Evolutionary conservation across 768 basidiomycete species (phyloP).

Genomic region (Gelatoporia subvermispora): DNA sequence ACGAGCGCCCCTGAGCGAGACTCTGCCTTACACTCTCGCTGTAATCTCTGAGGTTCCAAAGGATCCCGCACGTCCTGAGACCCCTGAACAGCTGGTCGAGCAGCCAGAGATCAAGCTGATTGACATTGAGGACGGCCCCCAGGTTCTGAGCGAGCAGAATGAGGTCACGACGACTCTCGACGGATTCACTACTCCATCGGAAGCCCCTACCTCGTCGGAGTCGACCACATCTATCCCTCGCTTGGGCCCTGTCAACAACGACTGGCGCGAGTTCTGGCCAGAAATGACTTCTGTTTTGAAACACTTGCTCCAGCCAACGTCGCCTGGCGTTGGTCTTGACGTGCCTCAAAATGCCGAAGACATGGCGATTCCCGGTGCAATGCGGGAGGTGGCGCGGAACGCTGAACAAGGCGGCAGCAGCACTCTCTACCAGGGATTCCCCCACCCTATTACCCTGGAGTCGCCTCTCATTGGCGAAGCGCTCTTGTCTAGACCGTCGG

Average conservation of each 20-base stretch:
- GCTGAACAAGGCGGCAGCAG: background rate
- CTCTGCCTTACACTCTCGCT: background rate
- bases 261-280: constrained; percentile 24
- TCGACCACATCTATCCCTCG: constrained; percentile 15
- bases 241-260: constrained; percentile 16
- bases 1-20: background rate
- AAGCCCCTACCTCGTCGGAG: constrained; percentile 9
- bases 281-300: constrained; percentile 21
- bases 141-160: background rate
- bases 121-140: constrained; percentile 11
- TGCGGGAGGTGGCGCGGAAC: constrained; percentile 4
- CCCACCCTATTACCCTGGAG: constrained; percentile 3
- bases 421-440: background rate
- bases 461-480: constrained; percentile 22
- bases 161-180: background rate
- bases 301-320: constrained; percentile 19
- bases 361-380: constrained; percentile 15
- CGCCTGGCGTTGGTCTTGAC: background rate
- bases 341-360: background rate
- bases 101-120: constrained; percentile 3
- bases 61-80: background rate
- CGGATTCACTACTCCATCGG: constrained; percentile 16
- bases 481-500: constrained; percentile 15
- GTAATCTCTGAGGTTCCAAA: background rate
- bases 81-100: background rate